phyloP scores from a whole-genome alignment of 1,139 yeast genomes.

The Casaregolazyma suthepensis region DNA sequence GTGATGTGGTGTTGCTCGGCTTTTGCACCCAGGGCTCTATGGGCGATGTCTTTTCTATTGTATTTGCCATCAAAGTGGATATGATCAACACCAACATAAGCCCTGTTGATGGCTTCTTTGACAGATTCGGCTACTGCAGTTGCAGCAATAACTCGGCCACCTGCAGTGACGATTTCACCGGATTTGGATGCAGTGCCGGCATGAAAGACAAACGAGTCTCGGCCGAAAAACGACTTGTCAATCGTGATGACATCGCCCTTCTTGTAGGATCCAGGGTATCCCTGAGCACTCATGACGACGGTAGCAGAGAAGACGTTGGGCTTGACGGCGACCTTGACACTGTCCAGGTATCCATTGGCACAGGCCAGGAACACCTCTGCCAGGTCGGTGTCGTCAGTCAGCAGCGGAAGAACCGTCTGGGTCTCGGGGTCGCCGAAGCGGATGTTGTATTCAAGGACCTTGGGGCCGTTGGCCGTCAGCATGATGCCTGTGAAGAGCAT shows the following conservation, averaged over 20 bases:
- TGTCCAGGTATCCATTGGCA: slow-evolving; percentile 89
- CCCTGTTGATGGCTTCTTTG: slow-evolving; percentile 74
- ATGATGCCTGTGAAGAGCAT: slow-evolving; percentile 95
- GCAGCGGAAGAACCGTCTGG: slow-evolving; percentile 86
- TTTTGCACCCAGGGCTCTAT: slow-evolving; percentile 73
- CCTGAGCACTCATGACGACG: slow-evolving; percentile 95
- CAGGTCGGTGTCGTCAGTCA: slow-evolving; percentile 77
- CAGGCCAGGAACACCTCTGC: slow-evolving; percentile 91
- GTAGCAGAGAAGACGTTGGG: slow-evolving; percentile 71
- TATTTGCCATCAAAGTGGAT: slow-evolving; percentile 71
- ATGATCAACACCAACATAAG: slow-evolving; percentile 76
- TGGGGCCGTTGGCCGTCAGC: slow-evolving; percentile 79
- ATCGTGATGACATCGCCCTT: slow-evolving; percentile 84
- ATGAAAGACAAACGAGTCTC: slow-evolving; percentile 74
- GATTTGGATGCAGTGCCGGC: slow-evolving; percentile 72
- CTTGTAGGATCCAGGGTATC: slow-evolving; percentile 82
- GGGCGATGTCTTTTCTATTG: slow-evolving; percentile 90
- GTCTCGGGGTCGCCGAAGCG: slow-evolving; percentile 99
- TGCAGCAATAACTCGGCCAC: slow-evolving; percentile 96
- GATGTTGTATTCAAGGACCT: slow-evolving; percentile 93
- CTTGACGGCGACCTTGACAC: slow-evolving; percentile 61
- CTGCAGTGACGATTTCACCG: slow-evolving; percentile 70
- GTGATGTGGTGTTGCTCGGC: slow-evolving; percentile 47
- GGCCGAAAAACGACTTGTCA: slow-evolving; percentile 34
- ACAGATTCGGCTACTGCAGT: slow-evolving; percentile 77